Conservation (phyloP, 805 yeast genomes). For the Kodamaea restingae region DNA sequence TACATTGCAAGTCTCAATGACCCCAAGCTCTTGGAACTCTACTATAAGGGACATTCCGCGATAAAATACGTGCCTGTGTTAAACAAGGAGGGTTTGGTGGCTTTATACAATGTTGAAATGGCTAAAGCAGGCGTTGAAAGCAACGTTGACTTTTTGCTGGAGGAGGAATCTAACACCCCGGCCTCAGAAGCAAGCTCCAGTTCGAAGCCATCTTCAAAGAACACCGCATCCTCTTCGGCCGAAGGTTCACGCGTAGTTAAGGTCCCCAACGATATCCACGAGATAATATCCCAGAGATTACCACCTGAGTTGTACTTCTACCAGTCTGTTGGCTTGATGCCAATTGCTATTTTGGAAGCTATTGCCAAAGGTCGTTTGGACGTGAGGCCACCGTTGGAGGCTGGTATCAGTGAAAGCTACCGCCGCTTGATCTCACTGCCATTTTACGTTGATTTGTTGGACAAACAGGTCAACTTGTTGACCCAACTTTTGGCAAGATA, state of each 20-base stretch:
- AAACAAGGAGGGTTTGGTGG: conserved; percentile 64
- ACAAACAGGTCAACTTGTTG: conserved; percentile 60
- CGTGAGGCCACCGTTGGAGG: conserved; percentile 65
- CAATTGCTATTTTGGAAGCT: conserved; percentile 60
- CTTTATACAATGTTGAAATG: conserved; percentile 46
- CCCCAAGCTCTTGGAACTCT: conserved; percentile 44
- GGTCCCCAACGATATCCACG: conserved; percentile 78
- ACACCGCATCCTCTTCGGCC: conserved; percentile 5
- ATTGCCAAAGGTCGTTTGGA: conserved; percentile 59
- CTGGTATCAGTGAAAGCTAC: conserved; percentile 56
- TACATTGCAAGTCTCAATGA: conserved; percentile 45
- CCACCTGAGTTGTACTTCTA: conserved; percentile 85
- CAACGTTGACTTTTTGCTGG: conserved; percentile 18
- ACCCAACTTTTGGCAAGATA: conserved; percentile 77
- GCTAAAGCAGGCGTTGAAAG: conserved; percentile 27
- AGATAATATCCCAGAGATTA: conserved; percentile 74
- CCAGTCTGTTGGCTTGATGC: conserved; percentile 70
- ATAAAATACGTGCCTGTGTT: conserved; percentile 72
- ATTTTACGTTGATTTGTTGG: conserved; percentile 48
- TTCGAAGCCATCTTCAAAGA: conserved; percentile 5
- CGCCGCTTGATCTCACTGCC: conserved; percentile 47
- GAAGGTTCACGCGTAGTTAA: conserved; percentile 15
- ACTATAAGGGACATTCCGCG: conserved; percentile 65
- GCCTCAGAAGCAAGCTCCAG: conserved; percentile 9
- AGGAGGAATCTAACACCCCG: conserved; percentile 11